Evolutionary conservation across 2,329 filamentous ascomycete species (phyloP).

Genomic region (Scedosporium minutisporum): DNA sequence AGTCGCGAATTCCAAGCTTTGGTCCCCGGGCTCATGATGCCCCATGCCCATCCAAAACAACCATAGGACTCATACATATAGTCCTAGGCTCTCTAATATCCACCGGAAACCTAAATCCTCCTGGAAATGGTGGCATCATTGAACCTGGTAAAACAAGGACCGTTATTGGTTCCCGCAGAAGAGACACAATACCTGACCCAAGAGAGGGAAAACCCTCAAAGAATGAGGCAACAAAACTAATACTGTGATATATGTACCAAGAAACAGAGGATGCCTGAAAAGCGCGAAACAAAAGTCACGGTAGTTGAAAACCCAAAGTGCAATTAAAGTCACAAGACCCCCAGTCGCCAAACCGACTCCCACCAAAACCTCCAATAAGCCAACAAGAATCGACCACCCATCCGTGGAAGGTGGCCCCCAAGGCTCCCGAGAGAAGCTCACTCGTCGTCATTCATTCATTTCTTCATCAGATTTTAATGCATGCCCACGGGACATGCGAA

Average conservation of each 20-base stretch:
- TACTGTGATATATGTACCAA: background rate
- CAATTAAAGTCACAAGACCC: background rate
- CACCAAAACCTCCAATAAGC: background rate
- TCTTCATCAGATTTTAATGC: background rate
- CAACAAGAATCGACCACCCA: background rate
- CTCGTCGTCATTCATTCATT: slow-evolving; percentile 1
- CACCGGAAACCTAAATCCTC: background rate
- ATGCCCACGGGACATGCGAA: background rate
- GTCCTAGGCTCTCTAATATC: background rate
- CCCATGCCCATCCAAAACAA: too few species aligned
- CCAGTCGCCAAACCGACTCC: background rate
- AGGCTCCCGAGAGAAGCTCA: background rate
- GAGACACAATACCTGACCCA: background rate
- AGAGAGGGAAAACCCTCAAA: background rate
- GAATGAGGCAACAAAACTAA: background rate
- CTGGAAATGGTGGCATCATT: background rate
- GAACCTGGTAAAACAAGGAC: background rate
- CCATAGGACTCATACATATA: too few species aligned
- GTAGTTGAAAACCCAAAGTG: background rate
- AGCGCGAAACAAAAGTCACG: background rate
- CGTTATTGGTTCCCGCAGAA: background rate
- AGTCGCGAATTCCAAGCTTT: too few species aligned
- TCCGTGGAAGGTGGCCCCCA: background rate
- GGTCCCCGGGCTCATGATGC: too few species aligned
- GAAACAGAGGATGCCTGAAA: background rate